Conservation (phyloP, 2,329 filamentous ascomycete genomes). For the Stagonosporopsis rhizophila region DNA sequence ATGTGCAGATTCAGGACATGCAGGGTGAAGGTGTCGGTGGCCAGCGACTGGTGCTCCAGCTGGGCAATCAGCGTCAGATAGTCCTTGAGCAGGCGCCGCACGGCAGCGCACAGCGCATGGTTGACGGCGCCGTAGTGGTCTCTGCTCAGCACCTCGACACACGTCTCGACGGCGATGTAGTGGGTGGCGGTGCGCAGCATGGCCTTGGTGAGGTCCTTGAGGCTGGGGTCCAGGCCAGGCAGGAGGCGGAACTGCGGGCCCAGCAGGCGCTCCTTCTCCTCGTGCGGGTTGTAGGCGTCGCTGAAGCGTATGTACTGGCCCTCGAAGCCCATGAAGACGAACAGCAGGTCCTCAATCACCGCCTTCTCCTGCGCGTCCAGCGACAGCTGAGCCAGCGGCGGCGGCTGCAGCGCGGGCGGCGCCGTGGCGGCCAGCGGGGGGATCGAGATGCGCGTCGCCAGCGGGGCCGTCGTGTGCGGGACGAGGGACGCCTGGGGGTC, state of each 20-base stretch:
- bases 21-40: constrained; percentile 86
- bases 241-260: constrained; percentile 83
- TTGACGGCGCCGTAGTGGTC: constrained; percentile 95
- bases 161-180: constrained; percentile 88
- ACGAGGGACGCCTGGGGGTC: constrained; percentile 79
- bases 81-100: constrained; percentile 89
- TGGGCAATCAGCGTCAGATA: constrained; percentile 93
- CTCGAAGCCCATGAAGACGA: constrained; percentile 97
- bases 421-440: constrained; percentile 70
- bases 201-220: constrained; percentile 83
- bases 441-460: constrained; percentile 71
- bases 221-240: constrained; percentile 85
- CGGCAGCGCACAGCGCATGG: constrained; percentile 93
- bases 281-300: constrained; percentile 79
- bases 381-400: constrained; percentile 72
- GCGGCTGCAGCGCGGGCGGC: constrained; percentile 72
- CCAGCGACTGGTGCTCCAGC: constrained; percentile 90
- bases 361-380: constrained; percentile 84
- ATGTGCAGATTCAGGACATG: constrained; percentile 93
- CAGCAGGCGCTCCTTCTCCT: constrained; percentile 85
- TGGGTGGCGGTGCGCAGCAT: constrained; percentile 96
- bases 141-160: constrained; percentile 91
- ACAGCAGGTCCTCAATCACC: constrained; percentile 88
- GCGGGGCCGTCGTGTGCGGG: constrained; percentile 72
- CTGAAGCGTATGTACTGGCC: constrained; percentile 94